phyloP scores from a whole-genome alignment of 371 early-diverging fungal species.

The Mucor irregularis region DNA sequence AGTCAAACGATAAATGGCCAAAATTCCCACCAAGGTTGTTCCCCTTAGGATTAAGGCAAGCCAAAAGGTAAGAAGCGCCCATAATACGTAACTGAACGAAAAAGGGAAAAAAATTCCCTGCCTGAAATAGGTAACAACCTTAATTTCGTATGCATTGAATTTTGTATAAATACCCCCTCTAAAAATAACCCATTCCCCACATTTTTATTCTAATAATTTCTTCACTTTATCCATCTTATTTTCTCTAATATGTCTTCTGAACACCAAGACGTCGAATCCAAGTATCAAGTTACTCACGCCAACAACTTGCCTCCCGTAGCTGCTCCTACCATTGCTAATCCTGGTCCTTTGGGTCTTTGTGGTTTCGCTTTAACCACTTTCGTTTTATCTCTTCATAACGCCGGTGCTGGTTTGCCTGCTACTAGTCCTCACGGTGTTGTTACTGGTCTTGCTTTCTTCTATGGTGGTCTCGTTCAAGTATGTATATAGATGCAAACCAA shows the following conservation, averaged over 20 bases:
- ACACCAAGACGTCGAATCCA: conserved; percentile 27
- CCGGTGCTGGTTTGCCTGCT: conserved; percentile 63
- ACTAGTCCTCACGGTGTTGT: conserved; percentile 59
- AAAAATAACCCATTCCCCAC: conserved; percentile 8
- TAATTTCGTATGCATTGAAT: background rate
- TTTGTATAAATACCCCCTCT: conserved; percentile 14
- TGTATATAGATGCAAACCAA: background rate
- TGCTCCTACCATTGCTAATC: conserved; percentile 58
- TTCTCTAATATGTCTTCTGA: conserved; percentile 19
- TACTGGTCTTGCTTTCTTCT: conserved; percentile 73
- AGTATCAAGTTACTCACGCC: conserved; percentile 22
- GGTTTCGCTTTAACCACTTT: conserved; percentile 79
- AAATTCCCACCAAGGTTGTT: too few relatives aligned
- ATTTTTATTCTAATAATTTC: conserved; percentile 1
- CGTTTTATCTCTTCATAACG: conserved; percentile 67
- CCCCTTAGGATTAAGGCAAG: too few relatives aligned
- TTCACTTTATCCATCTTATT: background rate
- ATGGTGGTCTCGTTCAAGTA: conserved; percentile 79
- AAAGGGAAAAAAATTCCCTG: too few relatives aligned
- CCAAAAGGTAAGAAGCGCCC: too few relatives aligned
- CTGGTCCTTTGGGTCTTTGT: conserved; percentile 75
- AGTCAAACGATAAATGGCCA: too few relatives aligned
- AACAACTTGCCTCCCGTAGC: conserved; percentile 7
- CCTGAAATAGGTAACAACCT: too few relatives aligned
- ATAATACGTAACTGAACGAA: too few relatives aligned